A percentile compares a stretch with the other conserved stretches of the same genome.
Conservation (phyloP, 2,329 filamentous ascomycete species). For the Phyllosticta citribraziliensis region DNA sequence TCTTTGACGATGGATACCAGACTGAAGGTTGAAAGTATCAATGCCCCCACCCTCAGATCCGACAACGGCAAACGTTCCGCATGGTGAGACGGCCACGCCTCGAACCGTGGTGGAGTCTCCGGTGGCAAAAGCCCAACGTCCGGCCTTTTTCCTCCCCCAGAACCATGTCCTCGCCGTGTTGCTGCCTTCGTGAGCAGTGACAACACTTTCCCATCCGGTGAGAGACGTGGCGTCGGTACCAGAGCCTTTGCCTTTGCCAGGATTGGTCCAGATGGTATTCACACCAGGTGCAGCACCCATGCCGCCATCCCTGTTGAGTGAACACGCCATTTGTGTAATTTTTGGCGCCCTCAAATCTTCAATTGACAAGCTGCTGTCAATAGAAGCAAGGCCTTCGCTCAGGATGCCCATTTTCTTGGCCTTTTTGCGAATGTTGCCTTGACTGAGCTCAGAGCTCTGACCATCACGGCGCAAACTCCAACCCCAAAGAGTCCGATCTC, state of each 20-base stretch:
- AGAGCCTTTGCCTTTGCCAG: slow-evolving; percentile 31
- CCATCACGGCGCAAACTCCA: slow-evolving; percentile 92
- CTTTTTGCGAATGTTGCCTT: slow-evolving; percentile 79
- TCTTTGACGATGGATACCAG: slow-evolving; percentile 74
- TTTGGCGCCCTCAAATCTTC: slow-evolving; percentile 78
- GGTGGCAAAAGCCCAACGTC: slow-evolving; percentile 85
- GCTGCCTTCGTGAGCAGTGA: slow-evolving; percentile 85
- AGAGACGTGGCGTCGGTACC: slow-evolving; percentile 27
- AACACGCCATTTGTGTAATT: slow-evolving; percentile 85
- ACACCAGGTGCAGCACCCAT: slow-evolving; percentile 76
- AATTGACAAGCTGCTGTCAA: slow-evolving; percentile 54
- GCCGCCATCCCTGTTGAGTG: slow-evolving; percentile 86
- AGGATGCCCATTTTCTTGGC: slow-evolving; percentile 78
- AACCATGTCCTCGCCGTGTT: slow-evolving; percentile 89
- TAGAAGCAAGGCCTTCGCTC: slow-evolving; percentile 45
- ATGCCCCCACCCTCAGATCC: slow-evolving; percentile 76
- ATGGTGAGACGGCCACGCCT: slow-evolving; percentile 80
- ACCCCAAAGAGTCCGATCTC: slow-evolving; percentile 87
- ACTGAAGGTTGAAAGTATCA: slow-evolving; percentile 96
- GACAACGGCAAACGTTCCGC: slow-evolving; percentile 85
- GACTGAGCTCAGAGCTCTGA: slow-evolving; percentile 86
- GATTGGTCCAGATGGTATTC: slow-evolving; percentile 75
- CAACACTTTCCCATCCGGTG: slow-evolving; percentile 94
- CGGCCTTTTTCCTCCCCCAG: slow-evolving; percentile 89
- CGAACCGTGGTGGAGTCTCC: slow-evolving; percentile 70